phyloP scores from a whole-genome alignment of 352 stramenopile species.

The Phytophthora rubi region DNA sequence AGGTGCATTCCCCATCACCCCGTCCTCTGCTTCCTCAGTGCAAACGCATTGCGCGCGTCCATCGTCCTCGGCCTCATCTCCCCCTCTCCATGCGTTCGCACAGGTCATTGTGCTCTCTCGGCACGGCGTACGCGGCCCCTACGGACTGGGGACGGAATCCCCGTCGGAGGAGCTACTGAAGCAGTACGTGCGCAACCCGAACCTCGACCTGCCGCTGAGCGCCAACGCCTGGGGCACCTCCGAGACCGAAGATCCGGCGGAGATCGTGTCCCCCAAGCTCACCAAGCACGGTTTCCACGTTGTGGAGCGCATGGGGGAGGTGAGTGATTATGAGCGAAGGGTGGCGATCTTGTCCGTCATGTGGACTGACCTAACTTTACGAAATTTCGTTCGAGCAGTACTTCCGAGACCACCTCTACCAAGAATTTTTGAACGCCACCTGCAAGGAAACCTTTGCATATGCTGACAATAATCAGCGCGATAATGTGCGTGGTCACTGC shows the following conservation, averaged over 20 bases:
- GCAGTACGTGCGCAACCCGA: constrained; percentile 69
- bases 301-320: constrained; percentile 71
- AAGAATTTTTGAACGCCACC: constrained; percentile 57
- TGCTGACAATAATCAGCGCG: constrained; percentile 74
- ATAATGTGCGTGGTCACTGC: constrained; percentile 51
- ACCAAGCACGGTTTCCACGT: constrained; percentile 75
- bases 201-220: constrained; percentile 58
- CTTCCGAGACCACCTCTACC: constrained; percentile 73
- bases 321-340: constrained; percentile 20
- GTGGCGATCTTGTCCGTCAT: constrained; percentile 1
- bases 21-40: neutral
- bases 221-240: constrained; percentile 72
- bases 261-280: constrained; percentile 80
- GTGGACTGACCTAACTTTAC: constrained; percentile 15
- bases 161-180: constrained; percentile 54
- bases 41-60: constrained; percentile 21
- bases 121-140: constrained; percentile 78
- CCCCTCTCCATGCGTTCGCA: neutral
- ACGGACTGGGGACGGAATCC: constrained; percentile 62
- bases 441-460: constrained; percentile 74
- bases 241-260: constrained; percentile 62
- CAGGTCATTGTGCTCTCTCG: constrained; percentile 76
- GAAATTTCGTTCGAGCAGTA: constrained; percentile 48
- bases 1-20: neutral
- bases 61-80: neutral